Evolutionary conservation across 768 basidiomycete species (phyloP), one percentile per base, ranked within the genome.

Genomic region (Podaxis sp.): DNA sequence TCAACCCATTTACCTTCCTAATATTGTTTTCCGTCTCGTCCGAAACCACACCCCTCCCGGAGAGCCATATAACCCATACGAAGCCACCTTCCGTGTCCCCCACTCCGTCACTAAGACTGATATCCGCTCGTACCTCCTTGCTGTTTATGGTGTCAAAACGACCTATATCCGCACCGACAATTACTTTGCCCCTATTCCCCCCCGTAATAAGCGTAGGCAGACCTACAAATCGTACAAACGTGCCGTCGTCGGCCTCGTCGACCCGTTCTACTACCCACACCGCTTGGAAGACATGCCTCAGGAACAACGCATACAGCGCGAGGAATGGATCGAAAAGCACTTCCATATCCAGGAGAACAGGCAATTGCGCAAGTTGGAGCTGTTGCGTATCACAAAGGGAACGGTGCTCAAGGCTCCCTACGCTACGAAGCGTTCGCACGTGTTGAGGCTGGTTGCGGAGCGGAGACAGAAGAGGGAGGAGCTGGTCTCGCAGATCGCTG

Each of bases 141-240:
- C 93, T 36, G 83, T 89, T n/a, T 98, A 98, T 66, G 91, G 91
- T 62, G 86, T 98, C 50, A 78, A 87, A 68, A 89, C 90, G 61
- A 96, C 94, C 5, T 97, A 95, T 72, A 93, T 98, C 63, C 92
- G 95, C 55, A 98, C 95, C n/a, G 91, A 92, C 79, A 92, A 91
- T 77, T 93, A 93, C 67, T 76, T 88, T 61, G 82, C 88, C 0
- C 84, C 87, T 47, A 67, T 82, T 51, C 72, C 70, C 46, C 65
- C 35, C 63, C 72, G 51, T 50, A 74, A 68, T 50, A 73, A 65
- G 52, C 58, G 60, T 55, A 73, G 68, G 52, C 71, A 77, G 55
- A 64, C 76, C 1, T 73, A 81, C 66, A 80, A 79, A 65, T 88
- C 87, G 21, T 95, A 93, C 78, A 98, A 98, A 71, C 89, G 92